phyloP scores from a whole-genome alignment of 192 early-diverging fungal genomes.

The Cladochytrium replicatum region DNA sequence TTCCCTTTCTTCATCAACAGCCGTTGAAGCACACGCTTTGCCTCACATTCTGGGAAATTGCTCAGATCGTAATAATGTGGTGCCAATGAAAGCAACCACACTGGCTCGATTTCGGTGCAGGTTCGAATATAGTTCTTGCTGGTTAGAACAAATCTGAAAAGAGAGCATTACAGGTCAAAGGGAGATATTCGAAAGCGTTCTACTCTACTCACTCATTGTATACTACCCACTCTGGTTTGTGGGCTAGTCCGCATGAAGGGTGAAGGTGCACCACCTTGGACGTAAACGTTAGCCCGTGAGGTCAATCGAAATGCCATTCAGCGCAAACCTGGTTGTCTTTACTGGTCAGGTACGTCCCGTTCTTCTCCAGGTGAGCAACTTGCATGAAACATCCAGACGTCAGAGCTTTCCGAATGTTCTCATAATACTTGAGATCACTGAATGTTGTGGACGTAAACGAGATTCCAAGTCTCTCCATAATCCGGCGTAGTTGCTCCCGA shows the following conservation, averaged over 20 bases:
- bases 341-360: slow-evolving; percentile 78
- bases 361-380: slow-evolving; percentile 82
- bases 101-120: slow-evolving; percentile 75
- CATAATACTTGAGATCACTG: slow-evolving; percentile 66
- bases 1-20: slow-evolving; percentile 47
- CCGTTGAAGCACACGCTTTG: slow-evolving; percentile 72
- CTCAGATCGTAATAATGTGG: slow-evolving; percentile 86
- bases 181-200: no score
- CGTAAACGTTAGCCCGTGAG: no score
- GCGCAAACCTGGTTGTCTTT: slow-evolving; percentile 99
- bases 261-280: slow-evolving; percentile 75
- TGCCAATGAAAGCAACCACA: slow-evolving; percentile 61
- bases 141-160: slow-evolving; percentile 98
- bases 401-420: slow-evolving; percentile 82
- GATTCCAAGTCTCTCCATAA: slow-evolving; percentile 64
- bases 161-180: no score
- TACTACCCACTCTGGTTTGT: slow-evolving; percentile 96
- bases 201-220: no score
- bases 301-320: no score
- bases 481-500: slow-evolving; percentile 73
- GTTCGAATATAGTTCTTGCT: slow-evolving; percentile 94
- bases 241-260: slow-evolving; percentile 77
- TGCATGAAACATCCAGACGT: slow-evolving; percentile 98
- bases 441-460: slow-evolving; percentile 61
- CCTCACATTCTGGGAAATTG: slow-evolving; percentile 88